Evolutionary conservation across 1,139 yeast species (phyloP).

Genomic region (Meyerozyma athensensis): DNA sequence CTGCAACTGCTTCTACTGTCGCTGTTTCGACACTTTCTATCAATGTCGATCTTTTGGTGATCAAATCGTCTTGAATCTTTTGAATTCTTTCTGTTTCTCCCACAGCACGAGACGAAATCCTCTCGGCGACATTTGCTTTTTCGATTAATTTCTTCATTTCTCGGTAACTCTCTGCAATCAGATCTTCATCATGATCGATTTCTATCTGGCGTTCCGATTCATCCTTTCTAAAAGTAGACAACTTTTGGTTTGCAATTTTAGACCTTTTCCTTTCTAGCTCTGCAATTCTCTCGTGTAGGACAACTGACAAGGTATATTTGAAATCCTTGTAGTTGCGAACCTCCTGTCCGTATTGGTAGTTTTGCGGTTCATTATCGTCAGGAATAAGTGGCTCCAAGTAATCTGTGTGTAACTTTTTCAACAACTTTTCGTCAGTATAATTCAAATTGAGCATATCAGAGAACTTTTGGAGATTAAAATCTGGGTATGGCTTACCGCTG

Average conservation of each 20-base stretch:
- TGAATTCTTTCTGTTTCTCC: slow-evolving; percentile 21
- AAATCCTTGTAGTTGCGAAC: slow-evolving; percentile 33
- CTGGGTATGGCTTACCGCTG: background rate
- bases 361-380: background rate
- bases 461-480: slow-evolving; percentile 16
- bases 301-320: slow-evolving; percentile 34
- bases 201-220: slow-evolving; percentile 49
- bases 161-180: slow-evolving; percentile 45
- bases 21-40: slow-evolving; percentile 12
- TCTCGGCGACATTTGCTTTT: slow-evolving; percentile 41
- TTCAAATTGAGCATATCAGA: slow-evolving; percentile 19
- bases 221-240: slow-evolving; percentile 30
- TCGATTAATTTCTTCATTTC: slow-evolving; percentile 46
- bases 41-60: slow-evolving; percentile 17
- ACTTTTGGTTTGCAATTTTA: slow-evolving; percentile 19
- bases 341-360: slow-evolving; percentile 4
- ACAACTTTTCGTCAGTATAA: slow-evolving; percentile 22
- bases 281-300: slow-evolving; percentile 32
- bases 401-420: slow-evolving; percentile 18
- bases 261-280: slow-evolving; percentile 25
- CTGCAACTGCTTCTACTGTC: slow-evolving; percentile 14
- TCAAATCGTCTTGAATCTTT: slow-evolving; percentile 15
- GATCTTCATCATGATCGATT: slow-evolving; percentile 46
- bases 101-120: slow-evolving; percentile 42
- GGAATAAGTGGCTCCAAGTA: slow-evolving; percentile 10